phyloP scores from a whole-genome alignment of 768 basidiomycete species.

The Boletus pseudo-olivaceus region DNA sequence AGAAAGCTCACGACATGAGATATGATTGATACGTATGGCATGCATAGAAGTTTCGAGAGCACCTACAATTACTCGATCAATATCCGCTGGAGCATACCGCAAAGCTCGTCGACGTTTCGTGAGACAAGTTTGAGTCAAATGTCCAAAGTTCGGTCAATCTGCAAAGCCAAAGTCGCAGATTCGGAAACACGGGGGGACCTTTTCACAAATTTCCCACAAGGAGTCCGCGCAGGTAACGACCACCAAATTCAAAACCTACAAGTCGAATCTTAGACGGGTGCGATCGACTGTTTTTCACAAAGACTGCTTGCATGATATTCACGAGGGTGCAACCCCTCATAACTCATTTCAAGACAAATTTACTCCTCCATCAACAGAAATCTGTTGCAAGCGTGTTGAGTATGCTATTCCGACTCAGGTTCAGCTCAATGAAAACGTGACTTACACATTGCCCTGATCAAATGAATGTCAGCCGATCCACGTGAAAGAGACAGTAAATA shows the following conservation, averaged over 20 bases:
- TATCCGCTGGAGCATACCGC: not conserved
- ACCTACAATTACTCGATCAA: not conserved
- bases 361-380: constrained; percentile 19
- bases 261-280: not conserved
- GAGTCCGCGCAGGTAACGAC: not conserved
- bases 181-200: no score
- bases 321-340: not conserved
- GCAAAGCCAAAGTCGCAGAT: no score
- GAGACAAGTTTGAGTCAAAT: not conserved
- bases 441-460: constrained; percentile 24
- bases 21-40: not conserved
- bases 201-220: not conserved
- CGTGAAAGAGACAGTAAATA: not conserved
- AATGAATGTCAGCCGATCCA: not conserved
- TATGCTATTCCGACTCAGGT: not conserved
- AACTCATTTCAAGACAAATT: constrained; percentile 3
- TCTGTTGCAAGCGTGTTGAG: constrained; percentile 7
- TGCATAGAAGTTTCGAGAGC: not conserved
- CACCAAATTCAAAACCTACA: not conserved
- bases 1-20: not conserved
- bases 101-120: not conserved
- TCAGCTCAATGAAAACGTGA: not conserved
- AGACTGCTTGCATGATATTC: not conserved
- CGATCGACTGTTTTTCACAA: no score
- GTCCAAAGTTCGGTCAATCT: not conserved